Base-by-base conservation (phyloP, 2,329 filamentous ascomycete genomes). In the Pestalotiopsis sp. region DNA sequence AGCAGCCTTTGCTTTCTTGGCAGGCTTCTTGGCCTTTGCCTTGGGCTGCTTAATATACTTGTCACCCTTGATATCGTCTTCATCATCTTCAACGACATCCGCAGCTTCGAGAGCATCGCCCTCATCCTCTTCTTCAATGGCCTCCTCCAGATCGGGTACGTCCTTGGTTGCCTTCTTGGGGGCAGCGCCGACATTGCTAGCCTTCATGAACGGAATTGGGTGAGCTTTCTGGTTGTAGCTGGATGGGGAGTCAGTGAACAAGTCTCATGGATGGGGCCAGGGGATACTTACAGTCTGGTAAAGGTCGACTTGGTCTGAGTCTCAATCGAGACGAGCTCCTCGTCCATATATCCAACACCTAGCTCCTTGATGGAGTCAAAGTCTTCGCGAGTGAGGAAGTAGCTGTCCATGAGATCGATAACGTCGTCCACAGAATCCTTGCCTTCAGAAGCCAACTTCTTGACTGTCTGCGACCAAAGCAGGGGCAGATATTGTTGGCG, bases 1-100 rank as follows among this genome's bases (percentile, higher is more conserved):
- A 40, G 80, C 81, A 59, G 70, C 81, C 71, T 68, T 78, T 65
- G 73, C 68, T 71, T 82, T 83, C 72, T 81, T 81, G 52, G 76
- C 74, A 1, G 84, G 83, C 78, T 89, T 88, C 76, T 89, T 89
- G 64, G 73, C 82, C 69, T 78, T 94, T 72, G 89, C 90, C 85
- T 97, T 98, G 13, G 95, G 93, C 77, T 92, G 88, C 80, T 96
- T 97, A 78, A 98, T 95, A 76, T 97, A 98, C 80, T 98, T 98
- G 81, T 99, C 96, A 78, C 95, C 97, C 76, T 92, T 94, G 65
- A 98, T 80, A n/a, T 90, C 83, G n/a, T 90, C 83, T 66, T 94
- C 92, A 13, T 93, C 91, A 0, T 93, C 91, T 4, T 93, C 92
- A 0, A 91, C 91, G 1, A 86, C 89, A 57, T 90, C 88, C 1